Evolutionary conservation across 495 filamentous ascomycete species (phyloP).

Genomic region (Penicillium crystallinum): DNA sequence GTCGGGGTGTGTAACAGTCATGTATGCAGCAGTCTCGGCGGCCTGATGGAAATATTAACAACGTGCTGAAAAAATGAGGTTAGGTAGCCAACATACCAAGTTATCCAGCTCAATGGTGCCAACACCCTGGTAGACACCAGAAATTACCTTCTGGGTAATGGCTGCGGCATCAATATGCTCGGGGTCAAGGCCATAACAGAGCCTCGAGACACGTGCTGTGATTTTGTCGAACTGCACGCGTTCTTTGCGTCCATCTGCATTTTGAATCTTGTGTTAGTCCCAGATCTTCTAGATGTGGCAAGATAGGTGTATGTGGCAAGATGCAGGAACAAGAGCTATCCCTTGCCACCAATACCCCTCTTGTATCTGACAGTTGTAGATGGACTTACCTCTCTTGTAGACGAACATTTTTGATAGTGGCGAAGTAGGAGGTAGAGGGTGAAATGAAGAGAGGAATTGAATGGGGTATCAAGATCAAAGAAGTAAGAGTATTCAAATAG

Average conservation of each 20-base stretch:
- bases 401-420: slow-evolving; percentile 53
- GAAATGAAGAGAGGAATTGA: slow-evolving; percentile 7
- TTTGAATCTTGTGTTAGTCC: slow-evolving; percentile 21
- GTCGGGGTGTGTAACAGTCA: slow-evolving; percentile 98
- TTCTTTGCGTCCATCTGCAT: slow-evolving; percentile 94
- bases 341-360: neutral
- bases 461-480: slow-evolving; percentile 12
- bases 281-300: slow-evolving; percentile 19
- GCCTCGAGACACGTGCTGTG: slow-evolving; percentile 91
- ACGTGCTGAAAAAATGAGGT: neutral
- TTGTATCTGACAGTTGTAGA: neutral
- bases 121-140: slow-evolving; percentile 97
- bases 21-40: slow-evolving; percentile 97
- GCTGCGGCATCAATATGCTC: slow-evolving; percentile 97
- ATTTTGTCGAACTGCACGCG: slow-evolving; percentile 99
- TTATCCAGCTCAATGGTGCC: slow-evolving; percentile 95
- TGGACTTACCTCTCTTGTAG: slow-evolving; percentile 60
- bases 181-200: slow-evolving; percentile 94
- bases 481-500: neutral
- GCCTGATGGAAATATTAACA: slow-evolving; percentile 53
- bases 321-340: slow-evolving; percentile 1
- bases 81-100: slow-evolving; percentile 60
- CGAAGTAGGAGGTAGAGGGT: slow-evolving; percentile 2
- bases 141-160: slow-evolving; percentile 98
- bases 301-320: slow-evolving; percentile 5